Conservation (phyloP, 2,329 filamentous ascomycete genomes). For the Xylariaceae sp. region DNA sequence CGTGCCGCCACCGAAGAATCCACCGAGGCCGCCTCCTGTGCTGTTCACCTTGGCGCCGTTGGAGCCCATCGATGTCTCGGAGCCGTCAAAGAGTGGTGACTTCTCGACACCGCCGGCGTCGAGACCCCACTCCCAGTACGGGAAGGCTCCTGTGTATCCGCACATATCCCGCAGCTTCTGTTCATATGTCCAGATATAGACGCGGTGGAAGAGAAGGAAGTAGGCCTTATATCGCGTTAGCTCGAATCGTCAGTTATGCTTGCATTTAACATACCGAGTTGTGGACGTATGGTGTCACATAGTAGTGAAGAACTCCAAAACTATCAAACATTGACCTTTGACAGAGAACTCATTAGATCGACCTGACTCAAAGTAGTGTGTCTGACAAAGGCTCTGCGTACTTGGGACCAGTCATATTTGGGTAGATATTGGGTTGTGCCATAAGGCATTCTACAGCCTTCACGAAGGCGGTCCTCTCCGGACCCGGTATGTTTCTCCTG, state of each 20-base stretch:
- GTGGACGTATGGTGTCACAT: slow-evolving; percentile 40
- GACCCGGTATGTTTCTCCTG: slow-evolving; percentile 38
- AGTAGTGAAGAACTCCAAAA: slow-evolving; percentile 41
- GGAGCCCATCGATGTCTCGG: slow-evolving; percentile 51
- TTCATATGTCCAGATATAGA: slow-evolving; percentile 46
- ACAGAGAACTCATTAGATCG: not conserved
- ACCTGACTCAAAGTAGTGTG: too few relatives aligned
- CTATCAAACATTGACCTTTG: slow-evolving; percentile 41
- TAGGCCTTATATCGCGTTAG: slow-evolving; percentile 36
- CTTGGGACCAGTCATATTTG: slow-evolving; percentile 39
- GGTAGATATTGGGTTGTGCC: slow-evolving; percentile 36
- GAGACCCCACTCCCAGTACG: slow-evolving; percentile 47
- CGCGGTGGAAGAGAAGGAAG: slow-evolving; percentile 48
- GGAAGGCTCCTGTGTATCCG: slow-evolving; percentile 44
- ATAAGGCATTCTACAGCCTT: slow-evolving; percentile 42
- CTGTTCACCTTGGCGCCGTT: slow-evolving; percentile 48
- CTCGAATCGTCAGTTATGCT: not conserved
- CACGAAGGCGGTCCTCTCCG: slow-evolving; percentile 36
- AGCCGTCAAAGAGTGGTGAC: slow-evolving; percentile 55
- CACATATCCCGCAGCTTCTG: slow-evolving; percentile 44
- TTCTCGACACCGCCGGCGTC: slow-evolving; percentile 45
- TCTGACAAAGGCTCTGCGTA: slow-evolving; percentile 11
- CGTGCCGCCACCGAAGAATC: slow-evolving; percentile 50
- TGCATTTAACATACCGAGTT: slow-evolving; percentile 36
- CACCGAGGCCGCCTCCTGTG: slow-evolving; percentile 26